phyloP scores from a whole-genome alignment of 2,329 filamentous ascomycete species.

The Diplodia seriata region DNA sequence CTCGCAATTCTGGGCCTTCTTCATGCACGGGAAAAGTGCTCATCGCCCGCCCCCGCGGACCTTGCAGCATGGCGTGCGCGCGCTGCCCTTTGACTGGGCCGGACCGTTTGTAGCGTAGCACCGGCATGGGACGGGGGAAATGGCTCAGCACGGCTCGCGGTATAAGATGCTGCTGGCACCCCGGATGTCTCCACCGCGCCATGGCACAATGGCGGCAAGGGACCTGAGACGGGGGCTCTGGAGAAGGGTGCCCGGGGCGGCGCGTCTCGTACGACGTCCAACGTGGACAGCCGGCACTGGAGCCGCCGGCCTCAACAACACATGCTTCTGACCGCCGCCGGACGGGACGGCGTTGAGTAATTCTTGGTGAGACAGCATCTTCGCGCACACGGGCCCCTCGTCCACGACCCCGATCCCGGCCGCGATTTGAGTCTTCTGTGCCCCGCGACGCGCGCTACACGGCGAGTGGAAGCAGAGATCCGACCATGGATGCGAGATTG shows the following conservation, averaged over 20 bases:
- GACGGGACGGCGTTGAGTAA: slow-evolving; percentile 11
- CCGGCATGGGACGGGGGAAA: neutral
- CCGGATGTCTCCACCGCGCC: slow-evolving; percentile 22
- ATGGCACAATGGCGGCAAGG: slow-evolving; percentile 15
- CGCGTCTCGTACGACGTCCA: slow-evolving; percentile 24
- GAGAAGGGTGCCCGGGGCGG: neutral
- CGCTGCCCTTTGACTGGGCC: slow-evolving; percentile 6
- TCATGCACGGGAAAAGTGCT: slow-evolving; percentile 26
- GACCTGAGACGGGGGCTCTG: slow-evolving; percentile 10
- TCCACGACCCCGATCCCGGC: slow-evolving; percentile 9
- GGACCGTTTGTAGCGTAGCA: neutral
- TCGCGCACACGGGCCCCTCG: slow-evolving; percentile 20
- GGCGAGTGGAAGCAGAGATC: too few relatives aligned
- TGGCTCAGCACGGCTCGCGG: slow-evolving; percentile 17
- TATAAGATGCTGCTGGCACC: slow-evolving; percentile 23
- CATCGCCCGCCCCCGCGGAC: neutral
- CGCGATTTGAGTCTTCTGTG: too few relatives aligned
- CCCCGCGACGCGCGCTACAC: too few relatives aligned
- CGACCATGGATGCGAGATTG: too few relatives aligned
- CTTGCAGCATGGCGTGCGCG: slow-evolving; percentile 26
- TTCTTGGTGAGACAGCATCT: slow-evolving; percentile 23
- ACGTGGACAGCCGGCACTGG: slow-evolving; percentile 29
- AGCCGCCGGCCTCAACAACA: slow-evolving; percentile 22
- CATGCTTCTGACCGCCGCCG: slow-evolving; percentile 19
- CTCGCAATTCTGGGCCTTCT: slow-evolving; percentile 29